Conservation (phyloP, 2,329 filamentous ascomycete genomes). For the Arthrobotrys entomopaga region DNA sequence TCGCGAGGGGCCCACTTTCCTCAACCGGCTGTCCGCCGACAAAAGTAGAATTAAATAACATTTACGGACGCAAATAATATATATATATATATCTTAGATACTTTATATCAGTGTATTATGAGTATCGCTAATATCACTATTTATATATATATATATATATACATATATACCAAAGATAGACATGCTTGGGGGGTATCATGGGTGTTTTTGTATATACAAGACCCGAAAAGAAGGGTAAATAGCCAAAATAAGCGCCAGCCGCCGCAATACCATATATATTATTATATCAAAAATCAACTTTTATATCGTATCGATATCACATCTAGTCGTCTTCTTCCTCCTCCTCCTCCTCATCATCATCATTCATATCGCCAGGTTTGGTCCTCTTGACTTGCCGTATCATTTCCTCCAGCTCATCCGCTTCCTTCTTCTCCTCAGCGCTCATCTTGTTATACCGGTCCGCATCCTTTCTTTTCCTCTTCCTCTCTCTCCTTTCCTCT, state of each 20-base stretch:
- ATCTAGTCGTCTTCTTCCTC: conserved; percentile 2
- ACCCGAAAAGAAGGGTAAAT: not conserved
- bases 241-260: not conserved
- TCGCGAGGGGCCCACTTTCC: no score
- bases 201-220: not conserved
- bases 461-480: conserved; percentile 73
- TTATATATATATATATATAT: no score
- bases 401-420: conserved; percentile 72
- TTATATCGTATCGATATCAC: not conserved
- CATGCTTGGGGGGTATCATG: no score
- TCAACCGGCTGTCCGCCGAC: no score
- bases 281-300: not conserved
- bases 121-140: no score
- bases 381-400: conserved; percentile 75
- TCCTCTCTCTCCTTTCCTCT: conserved; percentile 78
- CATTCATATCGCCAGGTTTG: conserved; percentile 60
- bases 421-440: conserved; percentile 72
- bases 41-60: no score
- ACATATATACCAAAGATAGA: no score
- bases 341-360: conserved; percentile 59
- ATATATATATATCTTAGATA: no score
- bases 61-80: no score
- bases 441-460: conserved; percentile 73
- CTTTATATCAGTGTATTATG: no score
- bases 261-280: not conserved